Evolutionary conservation across 768 basidiomycete species (phyloP).

Genomic region (Bullera alba): DNA sequence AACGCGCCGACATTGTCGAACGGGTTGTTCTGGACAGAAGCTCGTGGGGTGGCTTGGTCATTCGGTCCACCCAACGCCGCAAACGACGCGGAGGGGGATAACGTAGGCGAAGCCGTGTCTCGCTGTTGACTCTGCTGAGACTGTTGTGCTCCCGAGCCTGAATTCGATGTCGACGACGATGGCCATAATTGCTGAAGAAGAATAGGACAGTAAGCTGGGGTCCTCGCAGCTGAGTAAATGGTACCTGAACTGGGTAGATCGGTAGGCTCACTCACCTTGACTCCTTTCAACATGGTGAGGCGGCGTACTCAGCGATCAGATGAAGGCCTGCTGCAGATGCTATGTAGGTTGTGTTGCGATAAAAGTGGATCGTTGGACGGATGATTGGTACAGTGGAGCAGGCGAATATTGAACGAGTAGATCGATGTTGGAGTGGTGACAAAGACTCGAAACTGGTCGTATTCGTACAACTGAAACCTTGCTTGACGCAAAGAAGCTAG

Average conservation of each 20-base stretch:
- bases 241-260: neutral
- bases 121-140: slow-evolving; percentile 2
- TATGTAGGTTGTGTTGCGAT: too few relatives aligned
- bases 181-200: slow-evolving; percentile 25
- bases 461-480: too few relatives aligned
- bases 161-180: slow-evolving; percentile 5
- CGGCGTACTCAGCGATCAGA: too few relatives aligned
- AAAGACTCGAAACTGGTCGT: too few relatives aligned
- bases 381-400: too few relatives aligned
- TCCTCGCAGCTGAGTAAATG: neutral
- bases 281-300: slow-evolving; percentile 37
- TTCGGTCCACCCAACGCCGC: slow-evolving; percentile 28
- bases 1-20: slow-evolving; percentile 25
- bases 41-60: slow-evolving; percentile 44
- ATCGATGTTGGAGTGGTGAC: too few relatives aligned
- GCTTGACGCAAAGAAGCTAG: too few relatives aligned
- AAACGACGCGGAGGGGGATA: slow-evolving; percentile 37
- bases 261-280: slow-evolving; percentile 29
- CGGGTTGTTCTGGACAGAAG: slow-evolving; percentile 32
- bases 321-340: too few relatives aligned
- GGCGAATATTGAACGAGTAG: too few relatives aligned
- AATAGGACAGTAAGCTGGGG: slow-evolving; percentile 4
- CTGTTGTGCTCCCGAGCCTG: too few relatives aligned
- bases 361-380: too few relatives aligned
- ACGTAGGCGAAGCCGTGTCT: slow-evolving; percentile 27